Conservation (phyloP, 2,329 filamentous ascomycete species). For the Phialophora expanda region DNA sequence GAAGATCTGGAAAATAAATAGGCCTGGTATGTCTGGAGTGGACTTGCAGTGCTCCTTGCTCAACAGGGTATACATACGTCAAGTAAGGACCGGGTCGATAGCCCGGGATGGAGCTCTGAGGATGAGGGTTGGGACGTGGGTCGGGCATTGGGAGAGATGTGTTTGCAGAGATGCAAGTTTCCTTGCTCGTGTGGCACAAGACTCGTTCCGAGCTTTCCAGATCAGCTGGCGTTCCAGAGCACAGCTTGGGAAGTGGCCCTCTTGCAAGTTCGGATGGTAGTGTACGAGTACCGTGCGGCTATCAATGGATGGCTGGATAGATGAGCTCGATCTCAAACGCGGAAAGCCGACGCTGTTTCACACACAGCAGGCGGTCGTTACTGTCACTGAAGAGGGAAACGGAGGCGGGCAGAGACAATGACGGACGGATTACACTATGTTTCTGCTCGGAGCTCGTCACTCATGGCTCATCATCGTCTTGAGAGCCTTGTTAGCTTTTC, state of each 20-base stretch:
- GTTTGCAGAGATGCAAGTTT: neutral
- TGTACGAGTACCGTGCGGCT: too few species aligned
- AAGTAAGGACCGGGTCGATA: slow-evolving; percentile 32
- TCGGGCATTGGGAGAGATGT: slow-evolving; percentile 21
- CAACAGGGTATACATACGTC: slow-evolving; percentile 19
- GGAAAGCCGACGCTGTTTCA: neutral
- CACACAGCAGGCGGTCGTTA: neutral
- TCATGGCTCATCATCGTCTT: neutral
- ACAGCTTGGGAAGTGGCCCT: neutral
- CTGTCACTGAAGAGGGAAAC: neutral
- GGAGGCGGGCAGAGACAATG: neutral
- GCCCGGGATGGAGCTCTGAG: slow-evolving; percentile 34
- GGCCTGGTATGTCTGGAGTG: neutral
- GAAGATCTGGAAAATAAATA: neutral
- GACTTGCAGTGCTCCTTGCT: neutral
- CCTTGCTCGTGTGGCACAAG: neutral
- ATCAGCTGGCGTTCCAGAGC: neutral
- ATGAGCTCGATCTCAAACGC: neutral
- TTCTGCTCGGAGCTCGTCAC: neutral
- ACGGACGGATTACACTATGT: neutral
- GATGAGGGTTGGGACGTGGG: slow-evolving; percentile 17
- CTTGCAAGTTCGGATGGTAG: too few species aligned
- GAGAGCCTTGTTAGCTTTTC: neutral
- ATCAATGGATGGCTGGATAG: neutral
- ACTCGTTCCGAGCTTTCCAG: neutral